Conservation (phyloP, 768 basidiomycete genomes). For the Suillus weaverae region DNA sequence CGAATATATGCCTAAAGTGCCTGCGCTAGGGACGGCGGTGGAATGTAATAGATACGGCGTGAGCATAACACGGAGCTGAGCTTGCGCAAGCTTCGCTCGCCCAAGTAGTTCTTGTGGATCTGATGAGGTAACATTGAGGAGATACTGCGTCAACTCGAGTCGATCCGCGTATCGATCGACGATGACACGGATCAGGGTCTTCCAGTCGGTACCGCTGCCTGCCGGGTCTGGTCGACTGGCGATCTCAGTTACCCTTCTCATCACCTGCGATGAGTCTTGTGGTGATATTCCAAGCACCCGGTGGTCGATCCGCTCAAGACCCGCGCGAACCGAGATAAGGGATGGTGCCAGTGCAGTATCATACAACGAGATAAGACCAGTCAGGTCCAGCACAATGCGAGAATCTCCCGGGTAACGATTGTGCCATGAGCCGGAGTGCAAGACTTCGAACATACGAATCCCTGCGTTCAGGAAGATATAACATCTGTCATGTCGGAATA, state of each 20-base stretch:
- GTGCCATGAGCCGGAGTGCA: constrained; percentile 42
- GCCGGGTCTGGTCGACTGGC: constrained; percentile 5
- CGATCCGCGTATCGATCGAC: constrained; percentile 42
- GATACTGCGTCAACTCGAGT: constrained; percentile 39
- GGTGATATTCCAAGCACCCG: constrained; percentile 14
- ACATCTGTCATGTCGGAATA: background rate
- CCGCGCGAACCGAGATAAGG: constrained; percentile 12
- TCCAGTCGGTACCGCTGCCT: constrained; percentile 44
- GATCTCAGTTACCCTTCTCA: constrained; percentile 4
- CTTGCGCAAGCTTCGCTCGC: constrained; percentile 9
- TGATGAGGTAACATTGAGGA: constrained; percentile 29
- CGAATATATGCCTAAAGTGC: background rate
- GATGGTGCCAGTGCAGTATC: constrained; percentile 39
- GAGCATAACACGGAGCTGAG: constrained; percentile 23
- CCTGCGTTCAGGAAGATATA: background rate
- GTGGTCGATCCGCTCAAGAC: constrained; percentile 21
- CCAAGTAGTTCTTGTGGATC: constrained; percentile 13
- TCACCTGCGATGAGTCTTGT: constrained; percentile 12
- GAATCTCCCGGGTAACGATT: constrained; percentile 44
- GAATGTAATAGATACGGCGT: constrained; percentile 18
- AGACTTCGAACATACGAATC: constrained; percentile 11
- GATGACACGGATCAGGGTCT: constrained; percentile 35
- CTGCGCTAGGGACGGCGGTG: constrained; percentile 7
- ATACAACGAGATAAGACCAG: constrained; percentile 44
- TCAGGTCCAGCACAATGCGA: constrained; percentile 43